phyloP scores from a whole-genome alignment of 129 eudicot genomes.

The Mikania micrantha region DNA sequence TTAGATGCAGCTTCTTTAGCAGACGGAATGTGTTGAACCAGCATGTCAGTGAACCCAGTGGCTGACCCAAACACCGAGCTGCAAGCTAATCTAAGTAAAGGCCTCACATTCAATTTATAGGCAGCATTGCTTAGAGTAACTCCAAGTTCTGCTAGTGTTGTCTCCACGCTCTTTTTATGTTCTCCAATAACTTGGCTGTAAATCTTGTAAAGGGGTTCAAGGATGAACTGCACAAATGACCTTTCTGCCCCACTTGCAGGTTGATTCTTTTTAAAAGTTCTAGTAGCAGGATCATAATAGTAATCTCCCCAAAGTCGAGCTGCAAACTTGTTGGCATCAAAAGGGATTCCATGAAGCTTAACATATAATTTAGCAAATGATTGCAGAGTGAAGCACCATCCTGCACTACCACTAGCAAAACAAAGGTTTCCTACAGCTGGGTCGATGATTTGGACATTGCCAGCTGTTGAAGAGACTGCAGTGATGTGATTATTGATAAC shows the following conservation, averaged over 20 bases:
- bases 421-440: conserved; percentile 86
- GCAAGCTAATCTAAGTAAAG: conserved; percentile 91
- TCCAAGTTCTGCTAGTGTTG: conserved; percentile 88
- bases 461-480: conserved; percentile 94
- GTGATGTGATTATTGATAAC: conserved; percentile 77
- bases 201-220: conserved; percentile 89
- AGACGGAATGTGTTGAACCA: conserved; percentile 89
- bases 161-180: conserved; percentile 95
- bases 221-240: conserved; percentile 88
- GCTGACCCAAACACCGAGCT: conserved; percentile 96
- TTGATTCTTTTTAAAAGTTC: conserved; percentile 67
- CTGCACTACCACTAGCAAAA: conserved; percentile 96
- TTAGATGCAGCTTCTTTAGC: conserved; percentile 72
- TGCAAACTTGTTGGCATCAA: conserved; percentile 86
- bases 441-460: conserved; percentile 71
- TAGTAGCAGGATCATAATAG: conserved; percentile 65
- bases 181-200: conserved; percentile 98
- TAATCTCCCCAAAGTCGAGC: conserved; percentile 94
- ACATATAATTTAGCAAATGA: conserved; percentile 93
- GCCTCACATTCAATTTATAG: conserved; percentile 79
- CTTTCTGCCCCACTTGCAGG: conserved; percentile 81
- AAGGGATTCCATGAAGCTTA: conserved; percentile 84
- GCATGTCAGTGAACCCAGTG: conserved; percentile 97
- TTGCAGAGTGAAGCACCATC: conserved; percentile 96
- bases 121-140: conserved; percentile 83